Conservation (phyloP, 345 rosid species). For the Anacardium occidentale region DNA sequence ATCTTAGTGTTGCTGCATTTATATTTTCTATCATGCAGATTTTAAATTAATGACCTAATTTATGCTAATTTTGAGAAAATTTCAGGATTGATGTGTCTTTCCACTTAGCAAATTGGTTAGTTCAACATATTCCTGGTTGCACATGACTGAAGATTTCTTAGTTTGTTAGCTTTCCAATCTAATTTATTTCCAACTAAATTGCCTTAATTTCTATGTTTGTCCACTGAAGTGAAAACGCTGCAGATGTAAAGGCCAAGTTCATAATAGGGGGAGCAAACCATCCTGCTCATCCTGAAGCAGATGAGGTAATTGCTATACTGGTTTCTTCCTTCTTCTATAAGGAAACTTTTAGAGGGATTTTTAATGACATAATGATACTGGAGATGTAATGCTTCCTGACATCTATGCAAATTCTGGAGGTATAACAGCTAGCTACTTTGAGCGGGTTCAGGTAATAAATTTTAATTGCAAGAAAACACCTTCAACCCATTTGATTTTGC, state of each 20-base stretch:
- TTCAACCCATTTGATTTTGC: background rate
- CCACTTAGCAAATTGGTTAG: background rate
- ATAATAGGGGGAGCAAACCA: constrained; percentile 96
- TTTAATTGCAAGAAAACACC: background rate
- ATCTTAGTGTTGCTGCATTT: too few relatives aligned
- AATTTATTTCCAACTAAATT: background rate
- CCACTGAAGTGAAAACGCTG: constrained; percentile 78
- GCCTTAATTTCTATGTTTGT: background rate
- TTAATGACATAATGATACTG: constrained; percentile 23
- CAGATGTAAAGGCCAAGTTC: constrained; percentile 90
- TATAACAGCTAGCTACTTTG: constrained; percentile 98
- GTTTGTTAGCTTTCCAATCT: background rate
- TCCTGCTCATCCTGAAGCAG: constrained; percentile 98
- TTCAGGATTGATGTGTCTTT: background rate
- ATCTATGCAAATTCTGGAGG: constrained; percentile 98
- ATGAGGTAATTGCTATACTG: constrained; percentile 53
- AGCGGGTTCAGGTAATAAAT: constrained; percentile 87
- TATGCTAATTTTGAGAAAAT: background rate
- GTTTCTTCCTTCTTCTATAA: background rate
- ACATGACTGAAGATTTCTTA: background rate
- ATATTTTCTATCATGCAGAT: background rate
- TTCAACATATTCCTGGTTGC: background rate
- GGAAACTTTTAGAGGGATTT: background rate
- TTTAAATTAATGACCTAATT: background rate
- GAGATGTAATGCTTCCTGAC: constrained; percentile 90